Conservation (phyloP, 2,329 filamentous ascomycete species). For the Apiospora kogelbergensis region DNA sequence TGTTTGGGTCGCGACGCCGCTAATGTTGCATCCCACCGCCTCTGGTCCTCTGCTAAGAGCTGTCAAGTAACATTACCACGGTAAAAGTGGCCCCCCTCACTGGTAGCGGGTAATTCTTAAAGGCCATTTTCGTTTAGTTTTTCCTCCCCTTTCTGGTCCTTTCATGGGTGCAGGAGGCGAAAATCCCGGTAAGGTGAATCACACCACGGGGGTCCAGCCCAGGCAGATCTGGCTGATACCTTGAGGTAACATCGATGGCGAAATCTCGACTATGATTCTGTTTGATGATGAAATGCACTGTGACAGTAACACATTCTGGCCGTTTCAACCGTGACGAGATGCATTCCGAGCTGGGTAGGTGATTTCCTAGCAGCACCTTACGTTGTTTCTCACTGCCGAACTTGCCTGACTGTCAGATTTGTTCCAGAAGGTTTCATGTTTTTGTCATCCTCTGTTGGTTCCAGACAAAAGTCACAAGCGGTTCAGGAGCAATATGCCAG, state of each 20-base stretch:
- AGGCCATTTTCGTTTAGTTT: neutral
- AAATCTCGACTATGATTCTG: neutral
- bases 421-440: conserved; percentile 8
- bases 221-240: conserved; percentile 2
- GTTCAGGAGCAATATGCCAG: neutral
- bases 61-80: conserved; percentile 1
- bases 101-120: neutral
- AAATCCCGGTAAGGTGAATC: neutral
- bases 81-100: neutral
- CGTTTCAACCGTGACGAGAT: conserved; percentile 7
- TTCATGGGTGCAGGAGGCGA: neutral
- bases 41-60: neutral
- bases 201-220: neutral
- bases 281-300: conserved; percentile 5
- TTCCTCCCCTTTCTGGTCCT: neutral
- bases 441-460: neutral
- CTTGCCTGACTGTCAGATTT: neutral
- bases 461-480: neutral
- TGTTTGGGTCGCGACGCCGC: neutral
- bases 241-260: conserved; percentile 5
- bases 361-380: neutral
- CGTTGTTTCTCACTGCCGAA: neutral
- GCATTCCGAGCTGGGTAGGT: neutral
- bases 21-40: conserved; percentile 5
- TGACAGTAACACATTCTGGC: neutral